Evolutionary conservation across 805 yeast species (phyloP).

Genomic region (Pichia nanzhaoensis): DNA sequence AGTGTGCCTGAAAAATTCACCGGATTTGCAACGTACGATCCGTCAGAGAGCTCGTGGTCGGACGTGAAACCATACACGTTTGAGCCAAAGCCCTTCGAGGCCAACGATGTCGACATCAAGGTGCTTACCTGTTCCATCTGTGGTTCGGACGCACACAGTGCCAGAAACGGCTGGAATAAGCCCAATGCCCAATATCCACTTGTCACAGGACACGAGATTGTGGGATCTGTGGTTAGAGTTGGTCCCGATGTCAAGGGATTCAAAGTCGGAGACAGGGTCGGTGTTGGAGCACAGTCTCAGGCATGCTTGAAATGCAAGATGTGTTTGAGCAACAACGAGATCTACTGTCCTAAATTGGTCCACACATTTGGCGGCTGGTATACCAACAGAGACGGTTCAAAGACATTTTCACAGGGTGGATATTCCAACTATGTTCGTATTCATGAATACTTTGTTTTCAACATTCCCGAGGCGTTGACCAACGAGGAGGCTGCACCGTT

Average conservation of each 20-base stretch:
- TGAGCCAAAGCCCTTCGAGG: constrained; percentile 34
- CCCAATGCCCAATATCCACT: constrained; percentile 27
- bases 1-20: constrained; percentile 31
- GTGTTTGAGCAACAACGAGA: constrained; percentile 49
- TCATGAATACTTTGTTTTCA: constrained; percentile 56
- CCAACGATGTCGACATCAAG: constrained; percentile 39
- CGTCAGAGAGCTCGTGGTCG: constrained; percentile 29
- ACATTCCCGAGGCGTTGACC: constrained; percentile 50
- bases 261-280: constrained; percentile 70
- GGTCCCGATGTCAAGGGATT: constrained; percentile 49
- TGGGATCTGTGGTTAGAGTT: constrained; percentile 51
- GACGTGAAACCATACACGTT: constrained; percentile 24
- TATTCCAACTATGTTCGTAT: constrained; percentile 61
- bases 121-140: constrained; percentile 47
- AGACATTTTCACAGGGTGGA: constrained; percentile 51
- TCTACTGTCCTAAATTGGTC: constrained; percentile 31
- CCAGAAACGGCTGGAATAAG: constrained; percentile 41
- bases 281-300: constrained; percentile 65
- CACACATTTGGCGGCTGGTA: constrained; percentile 32
- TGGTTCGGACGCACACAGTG: constrained; percentile 54
- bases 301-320: constrained; percentile 55
- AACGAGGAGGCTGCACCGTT: constrained; percentile 60
- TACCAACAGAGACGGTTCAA: constrained; percentile 24
- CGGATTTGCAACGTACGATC: constrained; percentile 34
- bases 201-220: constrained; percentile 57